phyloP scores from a whole-genome alignment of 1,284 basidiomycete genomes.

The Athelia psychrophila region DNA sequence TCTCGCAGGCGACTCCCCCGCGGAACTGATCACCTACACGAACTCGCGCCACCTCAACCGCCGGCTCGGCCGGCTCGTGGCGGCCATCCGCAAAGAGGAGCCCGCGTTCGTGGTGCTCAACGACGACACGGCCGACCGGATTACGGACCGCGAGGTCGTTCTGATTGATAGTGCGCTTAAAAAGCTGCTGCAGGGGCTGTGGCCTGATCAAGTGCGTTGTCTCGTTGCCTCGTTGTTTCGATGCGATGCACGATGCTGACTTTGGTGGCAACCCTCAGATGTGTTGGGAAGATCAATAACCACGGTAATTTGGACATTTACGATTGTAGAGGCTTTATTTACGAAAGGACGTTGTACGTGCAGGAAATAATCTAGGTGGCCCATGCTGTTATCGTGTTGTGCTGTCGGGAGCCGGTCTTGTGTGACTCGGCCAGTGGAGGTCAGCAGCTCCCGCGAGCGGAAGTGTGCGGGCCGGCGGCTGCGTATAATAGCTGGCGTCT shows the following conservation, averaged over 20 bases:
- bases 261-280: not conserved
- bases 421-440: too few relatives aligned
- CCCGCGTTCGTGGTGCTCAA: slow-evolving; percentile 13
- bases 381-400: too few relatives aligned
- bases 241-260: not conserved
- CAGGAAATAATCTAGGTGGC: too few relatives aligned
- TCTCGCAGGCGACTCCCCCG: slow-evolving; percentile 10
- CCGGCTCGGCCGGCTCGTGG: slow-evolving; percentile 1
- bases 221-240: not conserved
- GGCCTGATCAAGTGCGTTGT: not conserved
- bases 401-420: too few relatives aligned
- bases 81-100: slow-evolving; percentile 2
- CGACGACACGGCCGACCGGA: slow-evolving; percentile 11
- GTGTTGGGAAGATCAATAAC: not conserved
- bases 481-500: too few relatives aligned
- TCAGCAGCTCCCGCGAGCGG: too few relatives aligned
- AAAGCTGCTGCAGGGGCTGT: not conserved
- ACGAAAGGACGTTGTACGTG: too few relatives aligned
- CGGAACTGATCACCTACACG: slow-evolving; percentile 9
- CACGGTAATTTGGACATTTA: too few relatives aligned
- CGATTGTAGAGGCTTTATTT: too few relatives aligned
- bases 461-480: too few relatives aligned
- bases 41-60: not conserved
- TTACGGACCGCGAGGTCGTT: not conserved
- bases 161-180: not conserved